Evolutionary conservation across 2,329 filamentous ascomycete genomes (phyloP).

Genomic region (Nemania bipapillata): DNA sequence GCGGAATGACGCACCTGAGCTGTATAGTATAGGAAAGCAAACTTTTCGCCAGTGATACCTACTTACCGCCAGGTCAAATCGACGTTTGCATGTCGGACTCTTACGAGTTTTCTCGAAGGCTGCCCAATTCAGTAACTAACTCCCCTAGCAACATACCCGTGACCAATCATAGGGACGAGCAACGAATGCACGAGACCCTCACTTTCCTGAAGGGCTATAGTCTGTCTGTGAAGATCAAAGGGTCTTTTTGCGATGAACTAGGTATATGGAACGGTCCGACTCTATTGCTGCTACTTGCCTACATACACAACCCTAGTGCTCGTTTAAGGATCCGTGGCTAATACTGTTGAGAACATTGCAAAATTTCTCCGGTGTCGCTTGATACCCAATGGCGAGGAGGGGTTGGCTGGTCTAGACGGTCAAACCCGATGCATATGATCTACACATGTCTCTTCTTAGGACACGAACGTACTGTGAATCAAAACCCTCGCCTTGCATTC

Average conservation of each 20-base stretch:
- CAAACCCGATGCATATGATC: constrained; percentile 41
- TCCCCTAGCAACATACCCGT: neutral
- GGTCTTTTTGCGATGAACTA: constrained; percentile 35
- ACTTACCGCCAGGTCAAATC: constrained; percentile 41
- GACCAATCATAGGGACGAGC: constrained; percentile 35
- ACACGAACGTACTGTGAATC: constrained; percentile 6
- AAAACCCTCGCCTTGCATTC: constrained; percentile 11
- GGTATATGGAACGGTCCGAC: constrained; percentile 45
- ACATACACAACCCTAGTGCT: constrained; percentile 1
- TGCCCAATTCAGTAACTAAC: constrained; percentile 33
- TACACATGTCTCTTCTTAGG: constrained; percentile 6
- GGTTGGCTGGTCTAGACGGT: constrained; percentile 36
- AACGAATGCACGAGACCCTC: constrained; percentile 38
- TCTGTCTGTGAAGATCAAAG: constrained; percentile 33
- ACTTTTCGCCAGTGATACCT: constrained; percentile 44
- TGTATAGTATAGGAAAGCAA: constrained; percentile 7
- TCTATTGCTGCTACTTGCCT: constrained; percentile 23
- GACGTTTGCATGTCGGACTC: constrained; percentile 36
- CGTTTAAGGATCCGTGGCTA: constrained; percentile 26
- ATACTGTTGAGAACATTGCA: constrained; percentile 29
- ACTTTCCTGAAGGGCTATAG: constrained; percentile 37
- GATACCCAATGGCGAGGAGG: constrained; percentile 44
- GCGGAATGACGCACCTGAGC: neutral
- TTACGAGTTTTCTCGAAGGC: constrained; percentile 41
- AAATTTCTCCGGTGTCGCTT: constrained; percentile 45